Evolutionary conservation across 169 alveolate species (phyloP).

Genomic region (Plasmodium berghei): DNA sequence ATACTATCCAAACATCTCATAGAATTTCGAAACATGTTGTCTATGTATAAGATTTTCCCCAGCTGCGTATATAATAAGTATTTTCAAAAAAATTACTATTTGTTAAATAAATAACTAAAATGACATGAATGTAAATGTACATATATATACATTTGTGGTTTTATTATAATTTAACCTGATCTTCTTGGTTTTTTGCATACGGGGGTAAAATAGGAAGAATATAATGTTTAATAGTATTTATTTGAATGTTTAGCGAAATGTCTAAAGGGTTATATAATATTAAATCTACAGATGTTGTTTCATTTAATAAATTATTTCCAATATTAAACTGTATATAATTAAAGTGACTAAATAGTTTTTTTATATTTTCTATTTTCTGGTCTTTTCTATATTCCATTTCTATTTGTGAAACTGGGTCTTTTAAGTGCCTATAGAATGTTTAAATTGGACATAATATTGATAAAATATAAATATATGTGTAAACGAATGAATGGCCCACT

Average conservation of each 20-base stretch:
- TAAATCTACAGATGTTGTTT: conserved; percentile 39
- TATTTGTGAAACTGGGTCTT: conserved; percentile 39
- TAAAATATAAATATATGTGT: neutral
- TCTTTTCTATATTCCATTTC: conserved; percentile 46
- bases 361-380: conserved; percentile 57
- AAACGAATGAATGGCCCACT: neutral
- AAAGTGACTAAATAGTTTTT: conserved; percentile 57
- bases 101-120: neutral
- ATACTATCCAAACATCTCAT: conserved; percentile 71
- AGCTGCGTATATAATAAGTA: conserved; percentile 10
- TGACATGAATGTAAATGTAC: neutral
- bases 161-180: conserved; percentile 23
- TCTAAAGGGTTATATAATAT: conserved; percentile 69
- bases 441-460: neutral
- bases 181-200: conserved; percentile 55
- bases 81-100: neutral
- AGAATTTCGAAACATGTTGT: conserved; percentile 55
- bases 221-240: conserved; percentile 62
- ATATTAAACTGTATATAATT: conserved; percentile 63
- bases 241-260: conserved; percentile 36
- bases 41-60: conserved; percentile 62
- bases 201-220: conserved; percentile 74
- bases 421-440: conserved; percentile 21
- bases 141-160: neutral
- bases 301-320: conserved; percentile 64